These are phyloP conservation scores for Allium fistulosum DNA, from an alignment of 106 monocot species.

Conservation along the genomic window DNA sequence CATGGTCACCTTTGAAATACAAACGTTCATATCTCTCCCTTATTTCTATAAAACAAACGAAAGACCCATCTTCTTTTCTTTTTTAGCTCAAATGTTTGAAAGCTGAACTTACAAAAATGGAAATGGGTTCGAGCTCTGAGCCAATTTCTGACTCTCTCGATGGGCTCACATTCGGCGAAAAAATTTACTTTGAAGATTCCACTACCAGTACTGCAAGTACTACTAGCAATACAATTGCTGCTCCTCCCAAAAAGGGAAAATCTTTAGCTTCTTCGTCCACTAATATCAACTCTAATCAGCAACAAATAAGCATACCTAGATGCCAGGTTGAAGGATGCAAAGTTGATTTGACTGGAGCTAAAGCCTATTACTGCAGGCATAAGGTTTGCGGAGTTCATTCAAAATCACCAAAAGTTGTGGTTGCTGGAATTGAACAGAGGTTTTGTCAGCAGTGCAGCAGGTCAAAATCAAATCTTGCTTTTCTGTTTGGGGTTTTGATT, in stretches of 20 bases:
- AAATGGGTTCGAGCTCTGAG: conserved; percentile 18
- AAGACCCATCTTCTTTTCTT: not conserved
- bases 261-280: not conserved
- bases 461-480: conserved; percentile 7
- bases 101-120: conserved; percentile 27
- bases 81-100: conserved; percentile 7
- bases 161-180: conserved; percentile 67
- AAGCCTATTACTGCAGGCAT: conserved; percentile 63
- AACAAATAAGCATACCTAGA: conserved; percentile 26
- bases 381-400: conserved; percentile 62
- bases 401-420: conserved; percentile 49
- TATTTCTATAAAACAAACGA: not conserved
- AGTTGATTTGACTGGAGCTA: conserved; percentile 46
- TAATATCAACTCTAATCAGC: not conserved
- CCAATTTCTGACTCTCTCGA: conserved; percentile 33
- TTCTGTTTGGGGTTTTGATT: not conserved
- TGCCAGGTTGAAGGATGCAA: conserved; percentile 74
- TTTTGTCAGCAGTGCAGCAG: conserved; percentile 76
- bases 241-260: conserved; percentile 34
- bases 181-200: conserved; percentile 75
- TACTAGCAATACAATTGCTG: not conserved
- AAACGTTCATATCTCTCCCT: no score
- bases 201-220: not conserved
- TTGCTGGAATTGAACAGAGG: conserved; percentile 60
- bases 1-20: no score